A percentile compares a stretch with the other conserved stretches of the same genome.
Evolutionary conservation across 306 rosid genomes (phyloP).

Genomic region (Cucumis hystrix): DNA sequence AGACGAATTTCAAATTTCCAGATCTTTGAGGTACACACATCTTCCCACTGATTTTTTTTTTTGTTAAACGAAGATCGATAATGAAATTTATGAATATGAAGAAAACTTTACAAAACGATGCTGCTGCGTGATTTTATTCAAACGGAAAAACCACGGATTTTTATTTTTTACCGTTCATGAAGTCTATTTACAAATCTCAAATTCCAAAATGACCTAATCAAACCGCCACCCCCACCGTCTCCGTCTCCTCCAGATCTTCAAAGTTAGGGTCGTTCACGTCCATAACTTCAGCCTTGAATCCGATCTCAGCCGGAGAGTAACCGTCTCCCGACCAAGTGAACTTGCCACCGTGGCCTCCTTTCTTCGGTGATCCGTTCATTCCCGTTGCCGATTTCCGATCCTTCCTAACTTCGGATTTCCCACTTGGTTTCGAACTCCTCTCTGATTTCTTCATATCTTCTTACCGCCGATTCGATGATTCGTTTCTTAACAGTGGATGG

Average conservation of each 20-base stretch:
- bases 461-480: neutral
- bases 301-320: slow-evolving; percentile 38
- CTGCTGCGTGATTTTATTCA: neutral
- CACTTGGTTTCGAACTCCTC: slow-evolving; percentile 36
- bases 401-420: slow-evolving; percentile 35
- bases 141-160: neutral
- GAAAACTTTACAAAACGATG: neutral
- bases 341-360: slow-evolving; percentile 88
- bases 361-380: slow-evolving; percentile 81
- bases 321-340: slow-evolving; percentile 75
- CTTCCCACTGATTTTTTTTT: neutral
- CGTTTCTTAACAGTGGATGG: neutral
- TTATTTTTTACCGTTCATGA: neutral
- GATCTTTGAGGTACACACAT: neutral
- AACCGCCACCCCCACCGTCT: slow-evolving; percentile 17
- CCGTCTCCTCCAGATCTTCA: slow-evolving; percentile 54
- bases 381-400: slow-evolving; percentile 78
- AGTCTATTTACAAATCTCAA: neutral
- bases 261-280: slow-evolving; percentile 73
- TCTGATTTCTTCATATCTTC: slow-evolving; percentile 51
- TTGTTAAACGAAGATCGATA: neutral
- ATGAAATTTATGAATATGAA: neutral
- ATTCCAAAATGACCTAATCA: neutral
- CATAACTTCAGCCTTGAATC: slow-evolving; percentile 17
- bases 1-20: neutral